Conservation (phyloP, 1,284 basidiomycete species). For the Cyathus pygmaeus region DNA sequence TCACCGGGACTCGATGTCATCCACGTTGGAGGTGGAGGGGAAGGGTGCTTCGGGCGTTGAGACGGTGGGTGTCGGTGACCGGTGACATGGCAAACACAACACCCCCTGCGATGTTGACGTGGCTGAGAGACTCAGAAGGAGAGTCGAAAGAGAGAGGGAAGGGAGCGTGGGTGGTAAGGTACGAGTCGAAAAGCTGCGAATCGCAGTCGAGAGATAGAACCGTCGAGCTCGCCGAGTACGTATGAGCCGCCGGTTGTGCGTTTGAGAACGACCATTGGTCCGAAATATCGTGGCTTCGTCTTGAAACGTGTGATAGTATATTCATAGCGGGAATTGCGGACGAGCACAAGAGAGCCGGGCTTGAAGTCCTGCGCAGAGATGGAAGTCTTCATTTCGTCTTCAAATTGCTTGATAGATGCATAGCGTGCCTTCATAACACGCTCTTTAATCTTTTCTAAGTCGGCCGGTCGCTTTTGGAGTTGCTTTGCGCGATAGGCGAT, state of each 20-base stretch:
- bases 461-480: conserved; percentile 25
- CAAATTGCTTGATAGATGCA: conserved; percentile 29
- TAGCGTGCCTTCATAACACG: conserved; percentile 24
- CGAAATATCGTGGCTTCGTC: conserved; percentile 17
- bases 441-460: conserved; percentile 8
- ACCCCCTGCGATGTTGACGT: no score
- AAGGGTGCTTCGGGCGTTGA: no score
- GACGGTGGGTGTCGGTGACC: no score
- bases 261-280: not conserved
- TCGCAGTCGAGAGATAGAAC: not conserved
- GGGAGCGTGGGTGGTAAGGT: not conserved
- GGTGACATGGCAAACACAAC: no score
- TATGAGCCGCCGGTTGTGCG: not conserved
- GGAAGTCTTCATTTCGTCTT: conserved; percentile 16
- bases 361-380: conserved; percentile 43
- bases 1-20: no score
- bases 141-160: no score
- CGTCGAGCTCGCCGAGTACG: not conserved
- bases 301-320: conserved; percentile 39
- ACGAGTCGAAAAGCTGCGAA: not conserved
- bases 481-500: conserved; percentile 18
- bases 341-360: conserved; percentile 45
- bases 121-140: no score
- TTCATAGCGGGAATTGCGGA: conserved; percentile 45
- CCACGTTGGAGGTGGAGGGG: no score